These are phyloP conservation scores for Calocybe cyanea DNA, from an alignment of 768 basidiomycete genomes.

Conservation along the genomic window DNA sequence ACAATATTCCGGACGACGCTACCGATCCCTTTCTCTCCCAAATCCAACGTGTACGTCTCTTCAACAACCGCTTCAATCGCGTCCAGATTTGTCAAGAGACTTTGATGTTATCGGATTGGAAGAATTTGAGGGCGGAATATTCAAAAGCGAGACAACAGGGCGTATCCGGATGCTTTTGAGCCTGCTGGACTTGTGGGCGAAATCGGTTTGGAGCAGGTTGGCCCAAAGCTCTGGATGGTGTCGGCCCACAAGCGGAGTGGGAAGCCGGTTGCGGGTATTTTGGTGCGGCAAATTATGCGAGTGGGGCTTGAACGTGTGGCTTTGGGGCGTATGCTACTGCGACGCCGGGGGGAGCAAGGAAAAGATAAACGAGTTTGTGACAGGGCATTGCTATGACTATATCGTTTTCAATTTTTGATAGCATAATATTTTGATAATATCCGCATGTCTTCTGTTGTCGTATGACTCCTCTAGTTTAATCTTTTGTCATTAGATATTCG, in stretches of 20 bases:
- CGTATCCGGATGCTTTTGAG: conserved; percentile 93
- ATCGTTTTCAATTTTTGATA: conserved; percentile 95
- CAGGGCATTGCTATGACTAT: conserved; percentile 97
- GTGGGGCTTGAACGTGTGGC: conserved; percentile 60
- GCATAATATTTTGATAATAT: conserved; percentile 87
- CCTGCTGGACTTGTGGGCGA: too few species aligned
- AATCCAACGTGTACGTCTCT: conserved; percentile 88
- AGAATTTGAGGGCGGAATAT: conserved; percentile 96
- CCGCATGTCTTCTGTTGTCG: conserved; percentile 19
- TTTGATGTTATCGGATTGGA: conserved; percentile 96
- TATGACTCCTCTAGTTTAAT: background rate
- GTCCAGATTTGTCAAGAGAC: conserved; percentile 94
- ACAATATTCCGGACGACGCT: conserved; percentile 96
- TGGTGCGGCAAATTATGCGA: conserved; percentile 47
- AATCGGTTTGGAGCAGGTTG: too few species aligned
- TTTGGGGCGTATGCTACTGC: conserved; percentile 78
- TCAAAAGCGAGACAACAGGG: conserved; percentile 86
- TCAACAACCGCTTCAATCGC: conserved; percentile 99
- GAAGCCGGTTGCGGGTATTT: conserved; percentile 28
- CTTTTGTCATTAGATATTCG: conserved; percentile 42
- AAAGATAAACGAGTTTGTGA: conserved; percentile 98
- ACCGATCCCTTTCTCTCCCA: conserved; percentile 94
- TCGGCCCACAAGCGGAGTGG: conserved; percentile 34
- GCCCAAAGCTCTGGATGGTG: conserved; percentile 18
- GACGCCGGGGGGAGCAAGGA: conserved; percentile 86